Base-by-base conservation (phyloP, 106 monocot species). In the Acanthochlamys bracteata region DNA sequence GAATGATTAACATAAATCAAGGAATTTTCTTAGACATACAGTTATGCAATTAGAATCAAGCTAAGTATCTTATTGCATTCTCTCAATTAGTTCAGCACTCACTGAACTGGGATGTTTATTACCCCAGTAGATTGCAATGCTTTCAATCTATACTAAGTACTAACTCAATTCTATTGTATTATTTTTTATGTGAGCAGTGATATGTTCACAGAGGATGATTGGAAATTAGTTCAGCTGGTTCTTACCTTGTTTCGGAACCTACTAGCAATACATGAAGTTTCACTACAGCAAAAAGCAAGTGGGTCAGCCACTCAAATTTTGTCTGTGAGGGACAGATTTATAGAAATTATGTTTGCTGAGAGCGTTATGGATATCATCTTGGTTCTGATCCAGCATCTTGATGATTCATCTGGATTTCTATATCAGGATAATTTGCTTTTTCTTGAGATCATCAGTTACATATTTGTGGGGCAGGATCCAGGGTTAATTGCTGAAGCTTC, bases 171-270 rank as follows among this genome's bases (percentile, higher is more conserved):
- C 10, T 43, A 43, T 8, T 43, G 43, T 43, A 13, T 43, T 8
- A n/a, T n/a, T n/a, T n/a, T n/a, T n/a, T 43, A 7, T 43, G 15
- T 26, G 63, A 66, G 11, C 86, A 90, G 95, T 21, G 75, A 61
- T 42, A 24, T 69, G 24, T 98, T 92, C 57, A 85, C 96, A 52
- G 96, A 98, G 68, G 96, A 98, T 55, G 91, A 88, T 59, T 98
- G 96, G 96, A 98, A 92, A 71, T 60, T 92, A 39, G 91, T 92
- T 64, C 96, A 98, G 70, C 67, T 98, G 57, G 78, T 98, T 42
- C 83, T 98, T 47, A 98, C 96, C 62, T 77, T 91, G 66, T 98
- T 91, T 71, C 78, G 96, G n/a, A 91, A 98, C 42, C 26, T 92
- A 39, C 62, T 98, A 42, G 82, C 91, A 16, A 79, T 91, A 56